Percentiles rank a stretch among this genome's conserved stretches.
These are phyloP conservation scores for Candida dajiaensis DNA, from an alignment of 805 yeast species.

Conservation along the genomic window DNA sequence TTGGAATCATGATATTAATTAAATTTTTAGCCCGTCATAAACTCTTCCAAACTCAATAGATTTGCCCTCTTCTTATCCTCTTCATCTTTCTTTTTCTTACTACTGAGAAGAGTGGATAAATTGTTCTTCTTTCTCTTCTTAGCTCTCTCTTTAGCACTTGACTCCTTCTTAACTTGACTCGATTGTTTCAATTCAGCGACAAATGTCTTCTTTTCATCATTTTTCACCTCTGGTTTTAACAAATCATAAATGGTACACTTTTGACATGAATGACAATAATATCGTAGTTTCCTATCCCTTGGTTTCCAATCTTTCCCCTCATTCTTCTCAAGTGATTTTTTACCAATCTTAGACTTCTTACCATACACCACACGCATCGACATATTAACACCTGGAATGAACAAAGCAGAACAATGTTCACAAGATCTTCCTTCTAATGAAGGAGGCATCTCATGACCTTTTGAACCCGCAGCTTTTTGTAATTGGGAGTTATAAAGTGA, in stretches of 20 bases:
- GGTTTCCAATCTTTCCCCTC: conserved; percentile 7
- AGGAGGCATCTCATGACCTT: not conserved
- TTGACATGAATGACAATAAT: conserved; percentile 26
- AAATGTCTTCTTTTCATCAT: conserved; percentile 6
- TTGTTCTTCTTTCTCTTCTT: conserved; percentile 43
- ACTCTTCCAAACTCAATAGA: conserved; percentile 43
- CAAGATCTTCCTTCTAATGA: conserved; percentile 5
- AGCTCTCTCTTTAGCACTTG: conserved; percentile 31
- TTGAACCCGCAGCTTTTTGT: not conserved
- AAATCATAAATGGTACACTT: conserved; percentile 14
- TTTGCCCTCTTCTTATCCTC: conserved; percentile 25
- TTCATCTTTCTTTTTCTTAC: conserved; percentile 34
- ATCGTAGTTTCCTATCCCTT: conserved; percentile 17
- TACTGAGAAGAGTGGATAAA: conserved; percentile 34
- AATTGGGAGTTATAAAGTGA: not conserved
- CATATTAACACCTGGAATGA: conserved; percentile 26
- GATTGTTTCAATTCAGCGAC: conserved; percentile 23
- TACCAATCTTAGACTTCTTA: conserved; percentile 6
- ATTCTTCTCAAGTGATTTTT: not conserved
- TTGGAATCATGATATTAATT: not conserved
- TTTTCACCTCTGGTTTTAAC: conserved; percentile 6
- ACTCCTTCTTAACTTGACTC: conserved; percentile 9
- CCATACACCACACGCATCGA: conserved; percentile 16
- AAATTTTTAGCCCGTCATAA: no score
- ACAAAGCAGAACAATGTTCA: conserved; percentile 14